Conservation (phyloP, 2,329 filamentous ascomycete genomes). For the Colletotrichum ledebouriae region DNA sequence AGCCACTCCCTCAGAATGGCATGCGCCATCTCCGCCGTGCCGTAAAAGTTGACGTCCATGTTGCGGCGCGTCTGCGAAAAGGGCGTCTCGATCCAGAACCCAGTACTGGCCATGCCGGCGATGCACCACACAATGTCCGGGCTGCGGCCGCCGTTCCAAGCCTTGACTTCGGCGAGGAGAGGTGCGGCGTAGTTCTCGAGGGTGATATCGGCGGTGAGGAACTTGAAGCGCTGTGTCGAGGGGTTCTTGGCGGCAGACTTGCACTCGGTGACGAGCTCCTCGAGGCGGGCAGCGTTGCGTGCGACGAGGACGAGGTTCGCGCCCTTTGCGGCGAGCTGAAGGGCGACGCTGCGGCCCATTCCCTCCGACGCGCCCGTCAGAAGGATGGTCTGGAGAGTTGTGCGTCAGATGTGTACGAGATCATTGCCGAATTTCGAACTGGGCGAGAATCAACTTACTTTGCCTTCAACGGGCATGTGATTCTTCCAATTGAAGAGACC, state of each 20-base stretch:
- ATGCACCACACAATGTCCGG: constrained; percentile 94
- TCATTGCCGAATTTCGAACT: background rate
- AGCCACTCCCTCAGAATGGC: constrained; percentile 84
- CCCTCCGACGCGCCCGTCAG: constrained; percentile 94
- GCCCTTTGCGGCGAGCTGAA: constrained; percentile 83
- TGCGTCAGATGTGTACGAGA: constrained; percentile 8
- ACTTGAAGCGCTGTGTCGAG: constrained; percentile 81
- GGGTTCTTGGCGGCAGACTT: constrained; percentile 75
- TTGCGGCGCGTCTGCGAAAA: constrained; percentile 77
- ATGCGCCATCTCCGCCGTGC: constrained; percentile 87
- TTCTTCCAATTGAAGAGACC: constrained; percentile 78
- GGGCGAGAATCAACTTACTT: constrained; percentile 65
- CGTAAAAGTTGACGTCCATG: constrained; percentile 96
- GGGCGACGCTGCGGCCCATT: constrained; percentile 83
- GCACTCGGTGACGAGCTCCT: constrained; percentile 71
- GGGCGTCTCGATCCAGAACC: constrained; percentile 82
- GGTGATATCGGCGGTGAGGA: constrained; percentile 86
- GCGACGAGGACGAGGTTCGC: constrained; percentile 90
- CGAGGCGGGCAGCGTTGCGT: constrained; percentile 80
- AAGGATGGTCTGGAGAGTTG: constrained; percentile 76
- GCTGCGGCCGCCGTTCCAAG: constrained; percentile 80
- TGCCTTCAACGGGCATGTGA: constrained; percentile 86
- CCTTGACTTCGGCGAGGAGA: constrained; percentile 78
- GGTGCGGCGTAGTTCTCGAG: constrained; percentile 75
- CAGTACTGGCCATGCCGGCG: constrained; percentile 80